A percentile compares a stretch with the other conserved stretches of the same genome.
Evolutionary conservation across 495 filamentous ascomycete species (phyloP).

Genomic region (Aspergillus haitiensis): DNA sequence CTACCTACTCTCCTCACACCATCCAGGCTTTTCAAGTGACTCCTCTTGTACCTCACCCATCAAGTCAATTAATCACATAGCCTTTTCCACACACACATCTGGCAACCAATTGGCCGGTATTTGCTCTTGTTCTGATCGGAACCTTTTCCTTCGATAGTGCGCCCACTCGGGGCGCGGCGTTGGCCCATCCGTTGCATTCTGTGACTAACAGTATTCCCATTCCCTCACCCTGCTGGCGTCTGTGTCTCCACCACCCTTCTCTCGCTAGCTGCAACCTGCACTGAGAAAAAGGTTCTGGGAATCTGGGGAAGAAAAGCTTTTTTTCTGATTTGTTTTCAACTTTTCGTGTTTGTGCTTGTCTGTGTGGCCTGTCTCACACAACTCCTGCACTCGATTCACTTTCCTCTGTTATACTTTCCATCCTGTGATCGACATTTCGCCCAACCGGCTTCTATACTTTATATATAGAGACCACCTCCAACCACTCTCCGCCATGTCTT

Average conservation of each 20-base stretch:
- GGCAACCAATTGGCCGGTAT: conserved; percentile 9
- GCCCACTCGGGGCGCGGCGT: conserved; percentile 26
- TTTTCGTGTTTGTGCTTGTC: conserved; percentile 15
- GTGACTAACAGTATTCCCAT: conserved; percentile 49
- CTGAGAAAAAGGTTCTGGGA: conserved; percentile 22
- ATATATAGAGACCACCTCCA: conserved; percentile 39
- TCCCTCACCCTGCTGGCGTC: conserved; percentile 21
- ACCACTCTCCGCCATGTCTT: conserved; percentile 35
- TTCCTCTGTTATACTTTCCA: not conserved
- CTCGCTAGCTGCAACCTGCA: conserved; percentile 18
- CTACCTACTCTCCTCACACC: not conserved
- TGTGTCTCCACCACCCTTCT: conserved; percentile 32
- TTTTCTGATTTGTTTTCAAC: conserved; percentile 22
- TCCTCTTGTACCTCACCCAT: conserved; percentile 6
- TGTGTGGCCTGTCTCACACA: conserved; percentile 10
- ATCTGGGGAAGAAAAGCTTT: conserved; percentile 42
- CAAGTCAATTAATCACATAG: not conserved
- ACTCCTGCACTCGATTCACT: conserved; percentile 1
- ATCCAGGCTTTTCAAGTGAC: not conserved
- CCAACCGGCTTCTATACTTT: conserved; percentile 20
- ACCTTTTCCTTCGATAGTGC: conserved; percentile 27
- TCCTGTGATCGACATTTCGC: conserved; percentile 1
- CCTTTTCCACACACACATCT: conserved; percentile 13
- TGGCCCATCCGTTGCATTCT: conserved; percentile 35
- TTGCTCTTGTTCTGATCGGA: conserved; percentile 1